phyloP scores from a whole-genome alignment of 140 eudicot species.

The Oenanthe javanica region DNA sequence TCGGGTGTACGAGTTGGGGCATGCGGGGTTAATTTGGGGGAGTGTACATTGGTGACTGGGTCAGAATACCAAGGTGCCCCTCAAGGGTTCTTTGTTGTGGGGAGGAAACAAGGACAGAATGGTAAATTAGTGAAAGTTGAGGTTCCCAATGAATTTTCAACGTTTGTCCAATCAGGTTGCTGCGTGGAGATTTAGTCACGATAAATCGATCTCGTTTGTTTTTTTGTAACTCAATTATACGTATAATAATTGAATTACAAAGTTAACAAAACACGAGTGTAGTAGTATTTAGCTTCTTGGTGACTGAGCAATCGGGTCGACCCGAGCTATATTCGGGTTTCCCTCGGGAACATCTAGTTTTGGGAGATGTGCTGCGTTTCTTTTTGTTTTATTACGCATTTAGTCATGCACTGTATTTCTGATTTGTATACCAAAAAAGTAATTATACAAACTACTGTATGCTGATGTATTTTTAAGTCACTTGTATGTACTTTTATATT shows the following conservation, averaged over 20 bases:
- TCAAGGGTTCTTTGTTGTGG: slow-evolving; percentile 36
- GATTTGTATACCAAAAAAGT: neutral
- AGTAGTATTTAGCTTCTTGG: neutral
- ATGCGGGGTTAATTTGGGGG: slow-evolving; percentile 64
- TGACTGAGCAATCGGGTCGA: neutral
- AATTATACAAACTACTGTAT: too few species aligned
- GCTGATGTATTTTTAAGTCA: too few species aligned
- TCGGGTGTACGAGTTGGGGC: slow-evolving; percentile 49
- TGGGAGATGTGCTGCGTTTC: neutral
- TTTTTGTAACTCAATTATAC: too few species aligned
- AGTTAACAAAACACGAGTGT: too few species aligned
- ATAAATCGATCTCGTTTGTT: neutral
- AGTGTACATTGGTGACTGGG: slow-evolving; percentile 48
- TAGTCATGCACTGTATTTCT: too few species aligned
- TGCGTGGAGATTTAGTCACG: slow-evolving; percentile 39
- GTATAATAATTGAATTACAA: too few species aligned
- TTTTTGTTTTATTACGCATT: neutral
- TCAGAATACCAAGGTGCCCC: slow-evolving; percentile 58
- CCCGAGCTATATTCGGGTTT: neutral
- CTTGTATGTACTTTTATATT: too few species aligned
- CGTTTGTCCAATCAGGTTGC: slow-evolving; percentile 77
- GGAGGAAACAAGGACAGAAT: slow-evolving; percentile 35
- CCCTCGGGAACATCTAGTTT: slow-evolving; percentile 1
- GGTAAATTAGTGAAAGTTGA: slow-evolving; percentile 46
- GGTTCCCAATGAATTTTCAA: slow-evolving; percentile 52